A percentile compares a stretch with the other conserved stretches of the same genome.
Evolutionary conservation across 2,329 filamentous ascomycete species (phyloP).

Genomic region (Aspergillus thermomutatus): DNA sequence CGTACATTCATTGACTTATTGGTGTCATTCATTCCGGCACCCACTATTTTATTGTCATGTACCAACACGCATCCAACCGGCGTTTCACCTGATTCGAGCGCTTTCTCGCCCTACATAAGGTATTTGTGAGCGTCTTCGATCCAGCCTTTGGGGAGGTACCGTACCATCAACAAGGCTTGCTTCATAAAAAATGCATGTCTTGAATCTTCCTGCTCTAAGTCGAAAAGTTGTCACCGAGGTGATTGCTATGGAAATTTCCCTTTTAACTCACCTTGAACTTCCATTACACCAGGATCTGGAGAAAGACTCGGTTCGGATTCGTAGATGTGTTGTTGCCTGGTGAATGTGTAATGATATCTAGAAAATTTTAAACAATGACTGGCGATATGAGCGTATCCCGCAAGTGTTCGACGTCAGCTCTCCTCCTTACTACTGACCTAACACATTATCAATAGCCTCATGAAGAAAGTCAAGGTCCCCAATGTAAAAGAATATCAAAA

Average conservation of each 20-base stretch:
- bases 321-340: neutral
- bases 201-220: constrained; percentile 14
- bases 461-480: neutral
- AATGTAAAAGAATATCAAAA: neutral
- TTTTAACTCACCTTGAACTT: neutral
- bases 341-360: neutral
- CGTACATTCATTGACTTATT: constrained; percentile 73
- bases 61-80: constrained; percentile 96
- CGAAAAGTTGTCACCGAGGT: neutral
- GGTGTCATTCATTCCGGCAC: constrained; percentile 93
- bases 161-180: constrained; percentile 80
- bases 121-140: constrained; percentile 2
- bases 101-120: constrained; percentile 68
- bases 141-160: neutral
- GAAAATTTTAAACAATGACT: neutral
- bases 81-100: constrained; percentile 82
- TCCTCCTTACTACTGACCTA: neutral
- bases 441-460: neutral
- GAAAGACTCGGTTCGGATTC: neutral
- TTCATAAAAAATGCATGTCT: constrained; percentile 68
- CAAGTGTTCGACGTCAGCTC: neutral
- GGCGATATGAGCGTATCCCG: too few species aligned
- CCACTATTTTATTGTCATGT: constrained; percentile 73
- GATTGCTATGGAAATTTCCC: neutral
- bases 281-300: neutral